Percentiles rank a stretch among this genome's conserved stretches.
These are phyloP conservation scores for Phragmites australis DNA, from an alignment of 176 grass and related monocot species.

Conservation along the genomic window DNA sequence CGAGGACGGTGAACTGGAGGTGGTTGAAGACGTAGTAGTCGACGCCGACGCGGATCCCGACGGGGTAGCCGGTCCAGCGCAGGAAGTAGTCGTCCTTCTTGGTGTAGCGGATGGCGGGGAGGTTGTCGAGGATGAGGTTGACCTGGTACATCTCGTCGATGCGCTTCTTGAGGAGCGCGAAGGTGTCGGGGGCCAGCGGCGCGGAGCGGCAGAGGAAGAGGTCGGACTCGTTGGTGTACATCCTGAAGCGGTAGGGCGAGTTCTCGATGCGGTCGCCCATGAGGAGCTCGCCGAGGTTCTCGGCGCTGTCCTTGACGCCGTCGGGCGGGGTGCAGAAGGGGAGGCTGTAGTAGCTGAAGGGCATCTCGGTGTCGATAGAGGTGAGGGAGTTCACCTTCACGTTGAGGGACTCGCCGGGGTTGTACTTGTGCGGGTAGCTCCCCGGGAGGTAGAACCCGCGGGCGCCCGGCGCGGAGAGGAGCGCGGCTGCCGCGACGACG, in stretches of 20 bases:
- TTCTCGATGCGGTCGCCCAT: constrained; percentile 89
- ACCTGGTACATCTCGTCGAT: constrained; percentile 91
- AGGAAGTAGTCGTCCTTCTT: constrained; percentile 65
- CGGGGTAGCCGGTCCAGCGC: constrained; percentile 71
- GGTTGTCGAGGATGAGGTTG: constrained; percentile 81
- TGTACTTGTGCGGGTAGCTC: constrained; percentile 82
- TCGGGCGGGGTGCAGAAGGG: constrained; percentile 64
- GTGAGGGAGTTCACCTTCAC: constrained; percentile 88
- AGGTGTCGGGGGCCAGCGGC: constrained; percentile 38
- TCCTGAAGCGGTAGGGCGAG: constrained; percentile 73
- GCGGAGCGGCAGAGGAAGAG: constrained; percentile 58
- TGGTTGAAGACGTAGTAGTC: constrained; percentile 86
- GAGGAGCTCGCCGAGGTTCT: constrained; percentile 85
- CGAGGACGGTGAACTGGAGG: constrained; percentile 75
- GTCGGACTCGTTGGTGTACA: constrained; percentile 68
- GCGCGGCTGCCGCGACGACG: background rate
- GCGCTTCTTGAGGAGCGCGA: constrained; percentile 61
- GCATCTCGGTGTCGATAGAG: constrained; percentile 83
- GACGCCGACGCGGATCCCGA: constrained; percentile 57
- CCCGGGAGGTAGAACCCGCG: constrained; percentile 68
- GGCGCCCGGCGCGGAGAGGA: background rate
- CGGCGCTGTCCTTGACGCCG: constrained; percentile 74
- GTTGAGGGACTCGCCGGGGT: constrained; percentile 33
- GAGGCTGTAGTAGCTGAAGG: constrained; percentile 79
- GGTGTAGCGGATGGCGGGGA: constrained; percentile 81